Evolutionary conservation across 305 asterid species (phyloP), one percentile per base, ranked within the genome.

Genomic region (Plantago rigida): DNA sequence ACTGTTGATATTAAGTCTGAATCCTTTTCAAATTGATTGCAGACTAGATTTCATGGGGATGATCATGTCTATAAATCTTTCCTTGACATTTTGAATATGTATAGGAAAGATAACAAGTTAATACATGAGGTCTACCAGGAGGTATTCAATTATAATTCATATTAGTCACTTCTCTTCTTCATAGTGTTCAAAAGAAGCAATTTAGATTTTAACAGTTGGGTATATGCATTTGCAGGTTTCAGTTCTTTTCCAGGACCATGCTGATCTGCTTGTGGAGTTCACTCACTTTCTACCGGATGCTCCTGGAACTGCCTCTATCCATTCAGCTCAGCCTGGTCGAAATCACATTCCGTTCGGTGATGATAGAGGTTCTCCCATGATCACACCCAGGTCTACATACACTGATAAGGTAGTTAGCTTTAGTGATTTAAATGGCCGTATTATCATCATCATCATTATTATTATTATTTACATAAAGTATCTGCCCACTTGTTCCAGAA

Each of bases 191-290:
- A n/a, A 48, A 51, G 24, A 29, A 55, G 50, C 41, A 59, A 51
- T 54, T 41, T 26, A 17, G 29, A 55, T 51, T 53, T 69, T 56
- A 58, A 69, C 22, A 52, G 46, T 54, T 61, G 41, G 50, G 55
- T 63, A 62, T 47, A 48, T 60, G 65, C 66, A 56, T 79, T 80
- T 75, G 77, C 75, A 94, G 99, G 96, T 90, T 71, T 79, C 94
- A 60, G 75, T 75, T 80, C 96, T 94, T 64, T 85, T 94, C 71
- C 80, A 71, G 63, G 85, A 80, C 73, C 93, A 94, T 61, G 73
- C 78, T 64, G 99, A 94, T 81, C 84, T 89, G 54, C 99, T 94
- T 75, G 90, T 77, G 42, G 97, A 94, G 79, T 94, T 94, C 80
- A 78, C 86, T 67, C 96, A 81, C 75, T 89, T 94, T 75, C 75